phyloP scores from a whole-genome alignment of 257 asterid species.

The Fraxinus cuspidata region DNA sequence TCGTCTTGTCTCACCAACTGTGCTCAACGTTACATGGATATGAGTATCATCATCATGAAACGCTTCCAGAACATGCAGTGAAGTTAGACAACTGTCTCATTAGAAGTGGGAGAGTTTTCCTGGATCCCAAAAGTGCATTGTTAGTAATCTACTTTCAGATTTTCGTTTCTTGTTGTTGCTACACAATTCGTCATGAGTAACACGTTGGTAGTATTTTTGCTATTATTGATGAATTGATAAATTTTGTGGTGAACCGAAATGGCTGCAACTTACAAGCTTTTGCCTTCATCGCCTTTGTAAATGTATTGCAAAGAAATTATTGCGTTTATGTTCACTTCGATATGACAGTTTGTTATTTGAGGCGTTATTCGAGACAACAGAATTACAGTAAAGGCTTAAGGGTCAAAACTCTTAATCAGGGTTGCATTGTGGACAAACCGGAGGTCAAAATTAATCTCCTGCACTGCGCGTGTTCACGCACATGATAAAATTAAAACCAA shows the following conservation, averaged over 20 bases:
- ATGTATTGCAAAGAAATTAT: neutral
- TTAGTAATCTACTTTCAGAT: neutral
- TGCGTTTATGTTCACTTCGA: neutral
- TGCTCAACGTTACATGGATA: conserved; percentile 86
- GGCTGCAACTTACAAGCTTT: neutral
- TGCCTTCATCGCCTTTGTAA: neutral
- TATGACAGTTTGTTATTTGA: too few species aligned
- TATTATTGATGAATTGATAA: neutral
- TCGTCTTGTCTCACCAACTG: conserved; percentile 74
- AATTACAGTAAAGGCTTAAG: too few species aligned
- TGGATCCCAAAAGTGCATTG: neutral
- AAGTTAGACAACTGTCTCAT: conserved; percentile 11
- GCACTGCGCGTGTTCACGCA: too few species aligned
- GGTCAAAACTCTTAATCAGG: neutral
- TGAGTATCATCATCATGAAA: conserved; percentile 72
- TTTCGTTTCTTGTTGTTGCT: neutral
- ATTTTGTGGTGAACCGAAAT: neutral
- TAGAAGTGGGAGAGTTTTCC: neutral
- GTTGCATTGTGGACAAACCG: too few species aligned
- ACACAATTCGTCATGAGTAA: neutral
- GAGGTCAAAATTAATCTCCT: neutral
- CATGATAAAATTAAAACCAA: too few species aligned
- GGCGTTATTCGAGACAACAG: too few species aligned
- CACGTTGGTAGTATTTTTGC: neutral
- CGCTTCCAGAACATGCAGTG: conserved; percentile 65